These are phyloP conservation scores for Galeopsis tetrahit DNA, from an alignment of 257 asterid genomes.

Conservation along the genomic window DNA sequence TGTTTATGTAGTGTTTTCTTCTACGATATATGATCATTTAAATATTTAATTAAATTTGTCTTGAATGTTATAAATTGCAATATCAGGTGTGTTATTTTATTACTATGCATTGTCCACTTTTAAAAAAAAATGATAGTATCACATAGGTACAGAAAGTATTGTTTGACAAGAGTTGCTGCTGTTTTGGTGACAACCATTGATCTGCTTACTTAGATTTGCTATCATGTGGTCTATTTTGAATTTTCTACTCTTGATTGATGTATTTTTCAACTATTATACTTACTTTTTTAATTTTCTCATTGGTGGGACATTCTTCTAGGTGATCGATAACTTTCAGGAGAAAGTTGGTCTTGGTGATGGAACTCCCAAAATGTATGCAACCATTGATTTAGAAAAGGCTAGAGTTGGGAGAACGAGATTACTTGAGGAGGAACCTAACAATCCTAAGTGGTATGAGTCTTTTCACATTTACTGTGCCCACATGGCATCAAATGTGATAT, in stretches of 20 bases:
- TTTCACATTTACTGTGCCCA: constrained; percentile 92
- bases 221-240: not conserved
- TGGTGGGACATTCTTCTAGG: constrained; percentile 45
- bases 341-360: constrained; percentile 86
- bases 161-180: not conserved
- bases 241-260: constrained; percentile 18
- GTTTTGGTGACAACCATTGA: not conserved
- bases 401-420: constrained; percentile 82
- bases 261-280: constrained; percentile 3
- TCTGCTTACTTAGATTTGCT: constrained; percentile 1
- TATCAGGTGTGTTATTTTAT: not conserved
- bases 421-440: constrained; percentile 71
- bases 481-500: constrained; percentile 66
- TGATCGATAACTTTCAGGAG: constrained; percentile 67
- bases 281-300: constrained; percentile 20
- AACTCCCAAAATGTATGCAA: constrained; percentile 74
- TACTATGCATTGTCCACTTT: not conserved
- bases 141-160: not conserved
- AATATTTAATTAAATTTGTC: not conserved
- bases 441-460: constrained; percentile 84
- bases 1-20: too few species aligned
- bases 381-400: constrained; percentile 82
- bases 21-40: not conserved
- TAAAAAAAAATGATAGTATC: not conserved
- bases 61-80: not conserved